phyloP scores from a whole-genome alignment of 2,329 filamentous ascomycete genomes.

The Zopfia rhizophila region DNA sequence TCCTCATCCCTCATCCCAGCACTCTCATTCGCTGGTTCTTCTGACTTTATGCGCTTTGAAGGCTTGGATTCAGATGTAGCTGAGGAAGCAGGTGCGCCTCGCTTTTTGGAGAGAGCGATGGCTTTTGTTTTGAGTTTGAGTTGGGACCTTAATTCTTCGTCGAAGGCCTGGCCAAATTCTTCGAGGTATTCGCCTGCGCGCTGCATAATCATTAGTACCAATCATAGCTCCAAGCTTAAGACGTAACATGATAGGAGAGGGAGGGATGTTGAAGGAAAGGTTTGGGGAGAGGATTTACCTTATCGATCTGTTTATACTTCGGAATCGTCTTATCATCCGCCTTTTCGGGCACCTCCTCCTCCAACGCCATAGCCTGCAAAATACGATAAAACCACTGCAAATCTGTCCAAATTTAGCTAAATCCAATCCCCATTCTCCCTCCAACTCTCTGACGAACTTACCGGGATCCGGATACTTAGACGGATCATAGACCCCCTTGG shows the following conservation, averaged over 20 bases:
- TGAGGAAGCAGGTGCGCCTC: constrained; percentile 30
- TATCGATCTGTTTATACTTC: constrained; percentile 87
- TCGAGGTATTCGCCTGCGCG: constrained; percentile 81
- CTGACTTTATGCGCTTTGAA: constrained; percentile 59
- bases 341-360: constrained; percentile 84
- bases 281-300: constrained; percentile 54
- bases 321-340: constrained; percentile 84
- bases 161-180: constrained; percentile 78
- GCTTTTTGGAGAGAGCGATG: neutral
- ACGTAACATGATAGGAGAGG: too few species aligned
- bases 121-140: constrained; percentile 49
- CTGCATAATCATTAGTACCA: constrained; percentile 36
- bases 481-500: constrained; percentile 85
- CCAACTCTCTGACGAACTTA: constrained; percentile 31
- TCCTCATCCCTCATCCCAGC: constrained; percentile 54
- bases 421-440: neutral
- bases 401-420: constrained; percentile 51
- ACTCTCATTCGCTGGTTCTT: constrained; percentile 26
- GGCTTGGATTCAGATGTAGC: constrained; percentile 33
- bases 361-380: constrained; percentile 87
- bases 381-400: constrained; percentile 98
- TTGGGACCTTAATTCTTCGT: constrained; percentile 64
- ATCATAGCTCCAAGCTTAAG: neutral
- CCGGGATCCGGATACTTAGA: constrained; percentile 86
- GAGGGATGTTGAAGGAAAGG: constrained; percentile 3